A percentile compares a stretch with the other conserved stretches of the same genome.
These are phyloP conservation scores for Colletotrichum abscissum DNA, from an alignment of 2,329 filamentous ascomycete genomes.

Conservation along the genomic window DNA sequence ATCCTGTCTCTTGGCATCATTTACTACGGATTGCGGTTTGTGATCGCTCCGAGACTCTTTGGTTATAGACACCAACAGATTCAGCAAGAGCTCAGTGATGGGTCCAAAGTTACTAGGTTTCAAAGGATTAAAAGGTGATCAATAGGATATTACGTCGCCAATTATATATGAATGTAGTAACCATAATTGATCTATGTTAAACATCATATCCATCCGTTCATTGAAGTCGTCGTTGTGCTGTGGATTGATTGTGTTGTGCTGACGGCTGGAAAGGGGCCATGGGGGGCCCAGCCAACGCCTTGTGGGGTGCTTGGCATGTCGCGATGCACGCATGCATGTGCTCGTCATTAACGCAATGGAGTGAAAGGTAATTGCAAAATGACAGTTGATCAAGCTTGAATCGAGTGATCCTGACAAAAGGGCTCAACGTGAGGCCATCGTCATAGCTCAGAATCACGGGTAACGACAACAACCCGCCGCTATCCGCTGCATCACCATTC, in stretches of 20 bases:
- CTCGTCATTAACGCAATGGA: not conserved
- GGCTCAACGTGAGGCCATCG: not conserved
- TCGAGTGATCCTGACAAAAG: not conserved
- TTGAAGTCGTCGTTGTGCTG: not conserved
- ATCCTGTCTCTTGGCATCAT: constrained; percentile 23
- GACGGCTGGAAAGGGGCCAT: not conserved
- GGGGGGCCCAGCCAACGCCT: not conserved
- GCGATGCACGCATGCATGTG: not conserved
- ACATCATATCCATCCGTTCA: not conserved
- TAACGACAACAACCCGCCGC: not conserved
- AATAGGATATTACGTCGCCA: not conserved
- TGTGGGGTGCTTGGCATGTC: not conserved
- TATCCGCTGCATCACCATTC: not conserved
- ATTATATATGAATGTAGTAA: too few species aligned
- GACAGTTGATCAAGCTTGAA: not conserved
- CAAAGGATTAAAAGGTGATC: constrained; percentile 9
- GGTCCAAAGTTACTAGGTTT: constrained; percentile 28
- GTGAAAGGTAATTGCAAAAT: not conserved
- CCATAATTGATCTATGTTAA: not conserved
- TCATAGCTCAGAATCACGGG: not conserved
- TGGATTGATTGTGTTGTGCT: not conserved
- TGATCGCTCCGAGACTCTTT: constrained; percentile 3
- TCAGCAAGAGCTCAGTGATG: constrained; percentile 28
- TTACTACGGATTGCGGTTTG: constrained; percentile 20
- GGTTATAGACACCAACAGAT: constrained; percentile 19